Base-by-base conservation (phyloP, 108 stramenopile species). In the Aurantiochytrium sp. region DNA sequence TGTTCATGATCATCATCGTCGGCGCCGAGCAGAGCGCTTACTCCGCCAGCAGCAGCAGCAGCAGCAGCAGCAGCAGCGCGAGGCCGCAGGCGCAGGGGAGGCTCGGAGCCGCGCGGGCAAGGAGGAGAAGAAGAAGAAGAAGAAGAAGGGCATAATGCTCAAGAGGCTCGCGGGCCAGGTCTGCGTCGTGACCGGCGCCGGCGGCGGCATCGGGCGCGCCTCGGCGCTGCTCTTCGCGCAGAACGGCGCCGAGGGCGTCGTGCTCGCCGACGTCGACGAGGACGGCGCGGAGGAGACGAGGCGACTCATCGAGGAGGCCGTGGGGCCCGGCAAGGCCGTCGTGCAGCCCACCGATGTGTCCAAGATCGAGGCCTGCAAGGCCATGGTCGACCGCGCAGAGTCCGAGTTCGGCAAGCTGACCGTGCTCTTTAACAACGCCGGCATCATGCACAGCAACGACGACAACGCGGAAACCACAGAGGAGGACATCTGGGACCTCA, bases 381-480 rank as follows among this genome's bases (percentile, higher is more conserved):
- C 31, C 31, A 86, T 86, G 85, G n/a, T 86, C 24, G 85, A 86
- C 10, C 52, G 52, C 52, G 85, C 85, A 24, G 85, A 54, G 12
- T n/a, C 15, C 15, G 52, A 54, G 21, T 86, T 86, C 2, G 85
- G 85, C 54, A 32, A 21, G 50, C 85, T 86, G 15, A 52, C 50
- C 3, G 85, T 86, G 52, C 85, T 86, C 21, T 86, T 86, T 24
- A 86, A 86, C 54, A 86, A 86, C 31, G 85, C 85, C 36, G 85
- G 85, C 50, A 86, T 86, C 85, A 86, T 86, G 85, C 85, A 86
- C 85, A 27, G 30, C 52, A 15, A 86, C 17, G 85, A 86, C 52
- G 85, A 86, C 53, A 32, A 54, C 24, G 85, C 85, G 1, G 53
- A 54, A 52, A 54, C 85, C 1, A 86, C 85, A 10, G 52, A 52